Evolutionary conservation across 106 monocot genomes (phyloP).

Genomic region (Alisma plantagoaquatica): DNA sequence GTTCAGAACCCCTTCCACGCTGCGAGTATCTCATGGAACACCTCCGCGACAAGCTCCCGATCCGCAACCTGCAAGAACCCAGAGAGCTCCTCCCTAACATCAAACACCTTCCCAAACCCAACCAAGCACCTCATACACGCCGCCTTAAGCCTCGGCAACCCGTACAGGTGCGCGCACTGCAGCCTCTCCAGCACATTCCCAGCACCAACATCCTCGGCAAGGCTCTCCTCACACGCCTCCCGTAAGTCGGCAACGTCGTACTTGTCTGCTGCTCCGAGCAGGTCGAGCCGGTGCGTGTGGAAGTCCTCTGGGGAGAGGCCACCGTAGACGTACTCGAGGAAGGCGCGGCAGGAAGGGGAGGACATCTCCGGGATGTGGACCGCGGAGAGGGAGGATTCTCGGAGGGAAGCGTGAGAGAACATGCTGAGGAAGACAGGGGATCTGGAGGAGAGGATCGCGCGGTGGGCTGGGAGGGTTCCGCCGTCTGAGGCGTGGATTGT

Average conservation of each 20-base stretch:
- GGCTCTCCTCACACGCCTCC: conserved; percentile 83
- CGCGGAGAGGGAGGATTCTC: conserved; percentile 66
- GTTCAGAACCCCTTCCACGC: conserved; percentile 55
- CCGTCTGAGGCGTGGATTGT: conserved; percentile 55
- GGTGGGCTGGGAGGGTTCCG: conserved; percentile 52
- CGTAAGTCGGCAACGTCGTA: conserved; percentile 72
- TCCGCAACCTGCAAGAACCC: conserved; percentile 47
- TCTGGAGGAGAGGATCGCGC: conserved; percentile 61
- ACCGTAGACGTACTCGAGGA: conserved; percentile 82
- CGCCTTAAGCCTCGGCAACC: conserved; percentile 46
- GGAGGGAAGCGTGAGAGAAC: conserved; percentile 91
- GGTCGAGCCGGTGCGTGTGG: conserved; percentile 48
- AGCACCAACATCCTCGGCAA: conserved; percentile 60
- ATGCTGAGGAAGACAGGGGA: conserved; percentile 81
- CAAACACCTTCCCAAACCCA: conserved; percentile 74
- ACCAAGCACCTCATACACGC: conserved; percentile 81
- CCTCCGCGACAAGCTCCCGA: conserved; percentile 67
- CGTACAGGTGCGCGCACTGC: conserved; percentile 48
- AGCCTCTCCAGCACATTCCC: conserved; percentile 88
- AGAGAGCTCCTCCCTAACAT: conserved; percentile 68
- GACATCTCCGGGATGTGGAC: conserved; percentile 90
- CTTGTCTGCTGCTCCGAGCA: conserved; percentile 77
- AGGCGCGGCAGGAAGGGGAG: conserved; percentile 45
- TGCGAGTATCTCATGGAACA: conserved; percentile 70
- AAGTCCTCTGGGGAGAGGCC: conserved; percentile 49